These are phyloP conservation scores for Pneumocystis canis DNA, from an alignment of 1,139 yeast species.

Conservation along the genomic window DNA sequence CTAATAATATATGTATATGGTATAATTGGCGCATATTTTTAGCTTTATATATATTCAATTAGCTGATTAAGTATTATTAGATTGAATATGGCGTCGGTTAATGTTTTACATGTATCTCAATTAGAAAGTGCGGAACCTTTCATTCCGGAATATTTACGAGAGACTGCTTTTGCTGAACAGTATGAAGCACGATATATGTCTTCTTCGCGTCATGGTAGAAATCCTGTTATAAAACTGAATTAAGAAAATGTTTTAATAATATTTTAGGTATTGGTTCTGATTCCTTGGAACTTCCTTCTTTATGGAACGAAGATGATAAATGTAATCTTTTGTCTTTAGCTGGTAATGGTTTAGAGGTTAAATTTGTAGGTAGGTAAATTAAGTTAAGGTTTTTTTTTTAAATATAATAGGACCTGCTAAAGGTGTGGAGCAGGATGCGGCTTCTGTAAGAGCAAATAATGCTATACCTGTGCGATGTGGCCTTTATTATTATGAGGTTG, in stretches of 20 bases:
- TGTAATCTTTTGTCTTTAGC: slow-evolving; percentile 9
- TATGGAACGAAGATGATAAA: slow-evolving; percentile 10
- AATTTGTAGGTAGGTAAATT: slow-evolving; percentile 8
- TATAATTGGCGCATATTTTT: background rate
- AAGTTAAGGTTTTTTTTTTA: background rate
- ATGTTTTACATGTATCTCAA: background rate
- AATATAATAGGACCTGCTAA: slow-evolving; percentile 11
- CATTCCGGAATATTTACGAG: slow-evolving; percentile 10
- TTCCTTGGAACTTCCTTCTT: slow-evolving; percentile 4
- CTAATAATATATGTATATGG: background rate
- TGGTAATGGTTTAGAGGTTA: slow-evolving; percentile 9
- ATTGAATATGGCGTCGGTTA: background rate
- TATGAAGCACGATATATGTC: slow-evolving; percentile 1
- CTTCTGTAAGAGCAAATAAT: slow-evolving; percentile 31
- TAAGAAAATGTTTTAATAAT: background rate
- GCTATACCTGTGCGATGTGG: slow-evolving; percentile 34
- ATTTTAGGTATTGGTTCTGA: background rate
- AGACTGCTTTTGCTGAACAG: slow-evolving; percentile 10
- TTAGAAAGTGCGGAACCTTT: background rate
- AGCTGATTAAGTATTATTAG: background rate
- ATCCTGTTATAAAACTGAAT: background rate
- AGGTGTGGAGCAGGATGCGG: slow-evolving; percentile 17
- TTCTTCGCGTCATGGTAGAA: slow-evolving; percentile 1
- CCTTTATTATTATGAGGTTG: slow-evolving; percentile 44
- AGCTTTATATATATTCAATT: background rate